These are phyloP conservation scores for Trametes gibbosa DNA, from an alignment of 768 basidiomycete species.

Conservation along the genomic window DNA sequence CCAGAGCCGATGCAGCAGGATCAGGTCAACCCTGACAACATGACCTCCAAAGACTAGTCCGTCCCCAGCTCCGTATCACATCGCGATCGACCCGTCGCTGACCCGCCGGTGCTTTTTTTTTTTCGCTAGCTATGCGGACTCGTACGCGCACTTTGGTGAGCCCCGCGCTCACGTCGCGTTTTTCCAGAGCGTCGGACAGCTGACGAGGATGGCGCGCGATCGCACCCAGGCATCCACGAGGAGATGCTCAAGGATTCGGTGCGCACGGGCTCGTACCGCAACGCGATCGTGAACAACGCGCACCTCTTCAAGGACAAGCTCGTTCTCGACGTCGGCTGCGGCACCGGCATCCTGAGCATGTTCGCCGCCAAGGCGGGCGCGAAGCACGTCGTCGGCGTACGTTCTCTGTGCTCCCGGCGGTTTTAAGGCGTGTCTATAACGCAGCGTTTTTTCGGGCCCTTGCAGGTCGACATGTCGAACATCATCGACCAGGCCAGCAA, in stretches of 20 bases:
- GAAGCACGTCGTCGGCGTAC: slow-evolving; percentile 86
- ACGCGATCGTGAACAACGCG: slow-evolving; percentile 90
- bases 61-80: slow-evolving; percentile 29
- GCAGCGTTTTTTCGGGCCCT: neutral
- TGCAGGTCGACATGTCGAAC: slow-evolving; percentile 98
- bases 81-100: slow-evolving; percentile 13
- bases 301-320: slow-evolving; percentile 97
- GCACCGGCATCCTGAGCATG: slow-evolving; percentile 97
- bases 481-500: slow-evolving; percentile 99
- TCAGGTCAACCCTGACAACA: slow-evolving; percentile 20
- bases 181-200: neutral
- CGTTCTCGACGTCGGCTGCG: slow-evolving; percentile 97
- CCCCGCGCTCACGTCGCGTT: neutral
- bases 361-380: slow-evolving; percentile 97
- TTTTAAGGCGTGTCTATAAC: too few relatives aligned
- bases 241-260: slow-evolving; percentile 99
- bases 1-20: slow-evolving; percentile 26
- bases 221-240: slow-evolving; percentile 83
- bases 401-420: slow-evolving; percentile 31
- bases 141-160: slow-evolving; percentile 90
- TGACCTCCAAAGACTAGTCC: slow-evolving; percentile 91
- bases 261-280: slow-evolving; percentile 92
- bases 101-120: slow-evolving; percentile 7
- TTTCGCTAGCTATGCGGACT: slow-evolving; percentile 85
- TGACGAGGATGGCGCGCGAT: neutral